phyloP scores from a whole-genome alignment of 2,329 filamentous ascomycete species.

The Beauveria sp. region DNA sequence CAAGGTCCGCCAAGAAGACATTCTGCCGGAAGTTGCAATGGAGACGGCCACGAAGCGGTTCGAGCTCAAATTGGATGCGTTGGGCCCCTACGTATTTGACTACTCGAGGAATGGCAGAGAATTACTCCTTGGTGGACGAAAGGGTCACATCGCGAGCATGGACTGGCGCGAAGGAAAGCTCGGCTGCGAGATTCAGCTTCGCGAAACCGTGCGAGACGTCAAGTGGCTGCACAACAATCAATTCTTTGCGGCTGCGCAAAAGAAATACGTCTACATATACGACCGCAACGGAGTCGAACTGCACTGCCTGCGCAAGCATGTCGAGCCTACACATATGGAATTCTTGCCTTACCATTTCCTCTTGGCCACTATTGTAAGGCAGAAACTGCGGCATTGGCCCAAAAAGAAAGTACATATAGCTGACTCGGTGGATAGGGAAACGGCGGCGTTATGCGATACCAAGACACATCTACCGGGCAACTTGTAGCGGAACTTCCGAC shows the following conservation, averaged over 20 bases:
- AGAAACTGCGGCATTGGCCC: not conserved
- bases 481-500: slow-evolving; percentile 81
- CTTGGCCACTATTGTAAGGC: slow-evolving; percentile 70
- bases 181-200: slow-evolving; percentile 82
- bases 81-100: slow-evolving; percentile 83
- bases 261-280: slow-evolving; percentile 96
- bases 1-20: slow-evolving; percentile 83
- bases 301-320: slow-evolving; percentile 82
- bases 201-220: slow-evolving; percentile 82
- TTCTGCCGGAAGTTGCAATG: slow-evolving; percentile 63
- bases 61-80: slow-evolving; percentile 70
- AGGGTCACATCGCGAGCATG: slow-evolving; percentile 93
- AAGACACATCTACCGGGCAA: slow-evolving; percentile 89
- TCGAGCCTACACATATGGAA: slow-evolving; percentile 88
- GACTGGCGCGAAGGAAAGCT: slow-evolving; percentile 92
- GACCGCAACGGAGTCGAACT: slow-evolving; percentile 85
- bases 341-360: slow-evolving; percentile 96
- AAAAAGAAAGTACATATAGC: slow-evolving; percentile 24
- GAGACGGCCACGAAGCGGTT: slow-evolving; percentile 91
- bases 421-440: slow-evolving; percentile 44
- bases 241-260: slow-evolving; percentile 90
- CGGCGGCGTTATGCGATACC: slow-evolving; percentile 82
- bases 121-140: slow-evolving; percentile 76
- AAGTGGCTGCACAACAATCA: slow-evolving; percentile 94
- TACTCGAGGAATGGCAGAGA: slow-evolving; percentile 87